Percentiles rank a stretch among this genome's conserved stretches.
Conservation (phyloP, 371 early-diverging fungal genomes). For the Capillidium rhysosporum region DNA sequence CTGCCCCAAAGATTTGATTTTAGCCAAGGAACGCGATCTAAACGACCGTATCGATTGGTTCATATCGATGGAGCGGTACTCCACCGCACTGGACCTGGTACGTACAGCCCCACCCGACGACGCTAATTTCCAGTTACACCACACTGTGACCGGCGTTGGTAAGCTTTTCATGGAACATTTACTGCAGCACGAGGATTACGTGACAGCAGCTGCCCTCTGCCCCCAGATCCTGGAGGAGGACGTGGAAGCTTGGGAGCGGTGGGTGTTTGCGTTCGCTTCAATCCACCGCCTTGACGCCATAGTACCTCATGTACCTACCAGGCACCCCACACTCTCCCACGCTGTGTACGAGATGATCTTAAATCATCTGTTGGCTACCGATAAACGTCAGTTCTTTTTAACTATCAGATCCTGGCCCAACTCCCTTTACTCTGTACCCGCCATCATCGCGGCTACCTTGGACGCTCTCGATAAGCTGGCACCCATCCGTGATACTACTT, state of each 20-base stretch:
- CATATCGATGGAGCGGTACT: slow-evolving; percentile 48
- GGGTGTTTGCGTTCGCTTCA: slow-evolving; percentile 70
- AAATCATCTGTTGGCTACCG: slow-evolving; percentile 36
- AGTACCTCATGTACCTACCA: slow-evolving; percentile 52
- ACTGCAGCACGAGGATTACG: slow-evolving; percentile 36
- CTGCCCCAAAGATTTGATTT: slow-evolving; percentile 80
- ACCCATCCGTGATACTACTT: slow-evolving; percentile 13
- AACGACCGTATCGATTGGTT: slow-evolving; percentile 90
- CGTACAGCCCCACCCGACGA: slow-evolving; percentile 22
- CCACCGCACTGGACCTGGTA: slow-evolving; percentile 48
- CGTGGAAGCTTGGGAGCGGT: slow-evolving; percentile 64
- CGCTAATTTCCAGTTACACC: slow-evolving; percentile 13
- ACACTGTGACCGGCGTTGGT: slow-evolving; percentile 55
- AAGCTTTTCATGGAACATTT: slow-evolving; percentile 57
- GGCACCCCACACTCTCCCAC: slow-evolving; percentile 48
- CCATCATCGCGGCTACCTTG: slow-evolving; percentile 54
- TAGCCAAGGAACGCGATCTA: slow-evolving; percentile 65
- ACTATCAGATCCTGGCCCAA: slow-evolving; percentile 63
- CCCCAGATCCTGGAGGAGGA: slow-evolving; percentile 46
- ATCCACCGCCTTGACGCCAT: slow-evolving; percentile 46
- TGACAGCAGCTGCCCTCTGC: slow-evolving; percentile 51
- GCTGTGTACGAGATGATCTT: slow-evolving; percentile 79
- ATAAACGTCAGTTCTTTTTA: slow-evolving; percentile 22
- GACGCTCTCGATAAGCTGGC: slow-evolving; percentile 23
- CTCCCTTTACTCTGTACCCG: slow-evolving; percentile 1